phyloP scores from a whole-genome alignment of 2,329 filamentous ascomycete genomes.

The Exophiala phaeomuriformis region DNA sequence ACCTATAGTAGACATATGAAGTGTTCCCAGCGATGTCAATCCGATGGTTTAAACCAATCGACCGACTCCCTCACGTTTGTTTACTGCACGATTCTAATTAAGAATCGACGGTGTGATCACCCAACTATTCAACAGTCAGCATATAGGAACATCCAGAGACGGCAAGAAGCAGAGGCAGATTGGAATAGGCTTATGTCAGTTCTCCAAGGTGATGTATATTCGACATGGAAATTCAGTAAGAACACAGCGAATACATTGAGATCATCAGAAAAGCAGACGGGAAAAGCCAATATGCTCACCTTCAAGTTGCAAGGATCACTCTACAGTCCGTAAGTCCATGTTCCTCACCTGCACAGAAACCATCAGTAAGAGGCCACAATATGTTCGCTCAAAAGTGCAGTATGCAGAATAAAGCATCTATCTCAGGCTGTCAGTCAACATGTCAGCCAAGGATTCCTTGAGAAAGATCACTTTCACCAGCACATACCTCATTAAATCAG shows the following conservation, averaged over 20 bases:
- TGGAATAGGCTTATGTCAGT: conserved; percentile 39
- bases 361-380: conserved; percentile 11
- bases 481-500: conserved; percentile 62
- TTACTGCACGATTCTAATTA: too few relatives aligned
- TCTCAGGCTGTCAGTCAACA: conserved; percentile 32
- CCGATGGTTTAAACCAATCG: too few relatives aligned
- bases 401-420: conserved; percentile 34
- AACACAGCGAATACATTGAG: conserved; percentile 56
- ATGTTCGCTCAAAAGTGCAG: conserved; percentile 23
- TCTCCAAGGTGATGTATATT: conserved; percentile 60
- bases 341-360: neutral
- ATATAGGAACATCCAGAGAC: neutral
- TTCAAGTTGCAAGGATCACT: neutral
- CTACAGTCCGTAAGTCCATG: neutral
- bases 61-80: too few relatives aligned
- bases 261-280: conserved; percentile 47
- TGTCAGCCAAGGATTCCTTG: conserved; percentile 7
- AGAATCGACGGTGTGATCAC: neutral
- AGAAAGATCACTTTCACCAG: neutral
- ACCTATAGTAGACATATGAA: too few relatives aligned
- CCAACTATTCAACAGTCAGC: conserved; percentile 1
- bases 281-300: neutral
- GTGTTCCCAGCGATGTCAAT: too few relatives aligned
- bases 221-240: conserved; percentile 56
- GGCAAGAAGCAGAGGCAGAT: neutral